Evolutionary conservation across 495 filamentous ascomycete species (phyloP).

Genomic region (Aspergillus kassunensis): DNA sequence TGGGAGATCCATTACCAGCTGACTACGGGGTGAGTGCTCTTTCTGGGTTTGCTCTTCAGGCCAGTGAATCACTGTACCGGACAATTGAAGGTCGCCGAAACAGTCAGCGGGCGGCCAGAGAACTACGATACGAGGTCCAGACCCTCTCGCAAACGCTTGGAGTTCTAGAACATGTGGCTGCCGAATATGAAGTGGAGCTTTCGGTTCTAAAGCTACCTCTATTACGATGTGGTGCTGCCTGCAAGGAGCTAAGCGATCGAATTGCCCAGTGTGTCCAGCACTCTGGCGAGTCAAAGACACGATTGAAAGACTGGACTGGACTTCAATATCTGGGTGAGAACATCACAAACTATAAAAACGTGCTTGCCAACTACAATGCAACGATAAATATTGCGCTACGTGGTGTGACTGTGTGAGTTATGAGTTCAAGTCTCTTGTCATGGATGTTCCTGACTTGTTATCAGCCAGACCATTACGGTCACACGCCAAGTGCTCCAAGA

Average conservation of each 20-base stretch:
- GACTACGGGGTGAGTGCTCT: constrained; percentile 4
- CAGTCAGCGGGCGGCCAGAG: constrained; percentile 26
- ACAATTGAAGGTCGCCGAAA: constrained; percentile 28
- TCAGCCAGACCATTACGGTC: constrained; percentile 20
- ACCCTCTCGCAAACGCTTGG: constrained; percentile 24
- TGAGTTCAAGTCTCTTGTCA: background rate
- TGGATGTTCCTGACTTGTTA: background rate
- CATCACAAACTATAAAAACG: constrained; percentile 23
- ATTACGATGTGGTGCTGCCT: constrained; percentile 25
- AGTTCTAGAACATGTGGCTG: constrained; percentile 1
- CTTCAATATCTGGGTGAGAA: constrained; percentile 27
- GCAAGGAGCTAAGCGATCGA: constrained; percentile 25
- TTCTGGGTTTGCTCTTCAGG: constrained; percentile 30
- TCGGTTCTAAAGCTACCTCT: constrained; percentile 23
- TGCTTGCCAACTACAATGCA: constrained; percentile 30
- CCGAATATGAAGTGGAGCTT: constrained; percentile 16
- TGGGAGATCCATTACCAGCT: constrained; percentile 12
- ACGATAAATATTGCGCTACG: constrained; percentile 29
- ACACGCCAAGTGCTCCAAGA: constrained; percentile 24
- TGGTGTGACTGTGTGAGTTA: constrained; percentile 27
- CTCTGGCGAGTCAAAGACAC: constrained; percentile 21
- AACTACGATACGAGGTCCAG: constrained; percentile 31
- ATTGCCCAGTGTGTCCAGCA: constrained; percentile 22
- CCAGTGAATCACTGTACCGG: constrained; percentile 29
- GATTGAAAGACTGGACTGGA: constrained; percentile 32